Conservation (phyloP, 2,329 filamentous ascomycete genomes). For the Verticillium tricorpus region DNA sequence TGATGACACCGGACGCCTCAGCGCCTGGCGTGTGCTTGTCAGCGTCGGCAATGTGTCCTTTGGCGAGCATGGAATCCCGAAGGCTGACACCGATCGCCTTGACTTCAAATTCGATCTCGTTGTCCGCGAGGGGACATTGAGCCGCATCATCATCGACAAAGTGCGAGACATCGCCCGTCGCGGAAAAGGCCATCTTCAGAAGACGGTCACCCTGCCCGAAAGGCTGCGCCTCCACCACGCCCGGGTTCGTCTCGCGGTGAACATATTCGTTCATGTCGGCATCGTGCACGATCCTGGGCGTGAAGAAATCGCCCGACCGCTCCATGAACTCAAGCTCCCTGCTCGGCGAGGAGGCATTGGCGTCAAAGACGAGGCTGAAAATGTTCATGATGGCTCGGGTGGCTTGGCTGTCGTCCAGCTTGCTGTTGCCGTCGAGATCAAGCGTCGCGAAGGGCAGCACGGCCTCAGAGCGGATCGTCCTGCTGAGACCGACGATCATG, state of each 20-base stretch:
- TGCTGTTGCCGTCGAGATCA: conserved; percentile 35
- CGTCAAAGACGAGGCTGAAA: conserved; percentile 30
- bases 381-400: conserved; percentile 30
- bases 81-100: conserved; percentile 14
- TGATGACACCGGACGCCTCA: conserved; percentile 25
- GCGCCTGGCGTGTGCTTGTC: conserved; percentile 15
- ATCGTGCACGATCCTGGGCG: conserved; percentile 34
- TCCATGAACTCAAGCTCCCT: conserved; percentile 38
- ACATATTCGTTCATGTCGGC: conserved; percentile 36
- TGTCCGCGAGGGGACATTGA: conserved; percentile 4
- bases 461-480: conserved; percentile 42
- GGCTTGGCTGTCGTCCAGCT: conserved; percentile 21
- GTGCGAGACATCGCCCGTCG: conserved; percentile 30
- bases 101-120: conserved; percentile 20
- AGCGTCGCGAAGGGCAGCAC: conserved; percentile 38
- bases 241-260: conserved; percentile 29
- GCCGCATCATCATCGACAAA: conserved; percentile 28
- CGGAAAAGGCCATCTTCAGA: conserved; percentile 31
- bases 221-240: conserved; percentile 22
- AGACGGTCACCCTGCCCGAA: conserved; percentile 31
- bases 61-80: conserved; percentile 11
- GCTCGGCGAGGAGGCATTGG: conserved; percentile 21
- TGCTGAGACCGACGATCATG: conserved; percentile 39
- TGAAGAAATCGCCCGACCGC: conserved; percentile 31
- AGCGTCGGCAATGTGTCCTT: conserved; percentile 13